A percentile compares a stretch with the other conserved stretches of the same genome.
Evolutionary conservation across 1,284 basidiomycete genomes (phyloP).

Genomic region (Moniliophthora roreri): DNA sequence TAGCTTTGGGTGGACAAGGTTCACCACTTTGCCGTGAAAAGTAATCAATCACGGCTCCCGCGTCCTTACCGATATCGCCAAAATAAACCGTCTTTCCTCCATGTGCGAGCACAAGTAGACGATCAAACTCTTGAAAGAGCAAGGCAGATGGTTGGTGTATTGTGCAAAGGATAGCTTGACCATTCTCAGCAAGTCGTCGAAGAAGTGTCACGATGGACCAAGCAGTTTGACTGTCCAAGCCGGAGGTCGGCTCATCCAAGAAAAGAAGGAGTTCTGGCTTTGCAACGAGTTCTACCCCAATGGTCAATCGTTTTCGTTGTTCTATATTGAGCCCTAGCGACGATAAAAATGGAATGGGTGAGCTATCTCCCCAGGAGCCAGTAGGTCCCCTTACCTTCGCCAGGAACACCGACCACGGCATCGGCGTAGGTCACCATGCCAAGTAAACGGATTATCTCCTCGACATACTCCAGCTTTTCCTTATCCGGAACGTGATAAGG

Average conservation of each 20-base stretch:
- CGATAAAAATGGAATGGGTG: no score
- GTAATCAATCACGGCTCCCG: constrained; percentile 45
- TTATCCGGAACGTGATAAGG: constrained; percentile 48
- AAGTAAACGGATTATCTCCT: constrained; percentile 67
- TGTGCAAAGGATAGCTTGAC: constrained; percentile 58
- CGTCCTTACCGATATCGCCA: constrained; percentile 51
- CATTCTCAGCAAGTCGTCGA: constrained; percentile 58
- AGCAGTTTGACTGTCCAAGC: constrained; percentile 71
- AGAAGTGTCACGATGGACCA: constrained; percentile 39
- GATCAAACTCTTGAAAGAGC: constrained; percentile 56
- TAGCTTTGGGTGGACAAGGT: constrained; percentile 20
- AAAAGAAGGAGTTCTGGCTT: constrained; percentile 60
- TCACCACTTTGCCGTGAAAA: constrained; percentile 48
- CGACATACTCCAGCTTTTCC: constrained; percentile 70
- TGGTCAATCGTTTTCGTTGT: constrained; percentile 64
- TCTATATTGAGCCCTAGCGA: constrained; percentile 43
- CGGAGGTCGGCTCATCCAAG: constrained; percentile 65
- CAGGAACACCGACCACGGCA: constrained; percentile 65
- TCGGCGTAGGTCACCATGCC: constrained; percentile 64
- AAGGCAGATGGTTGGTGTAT: constrained; percentile 64
- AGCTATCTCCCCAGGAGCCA: no score
- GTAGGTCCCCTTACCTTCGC: no score
- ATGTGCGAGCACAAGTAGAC: constrained; percentile 41
- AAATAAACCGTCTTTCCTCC: constrained; percentile 57
- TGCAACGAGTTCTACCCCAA: constrained; percentile 26